phyloP scores from a whole-genome alignment of 176 grass and related monocot genomes.

The Rhynchospora pubera region DNA sequence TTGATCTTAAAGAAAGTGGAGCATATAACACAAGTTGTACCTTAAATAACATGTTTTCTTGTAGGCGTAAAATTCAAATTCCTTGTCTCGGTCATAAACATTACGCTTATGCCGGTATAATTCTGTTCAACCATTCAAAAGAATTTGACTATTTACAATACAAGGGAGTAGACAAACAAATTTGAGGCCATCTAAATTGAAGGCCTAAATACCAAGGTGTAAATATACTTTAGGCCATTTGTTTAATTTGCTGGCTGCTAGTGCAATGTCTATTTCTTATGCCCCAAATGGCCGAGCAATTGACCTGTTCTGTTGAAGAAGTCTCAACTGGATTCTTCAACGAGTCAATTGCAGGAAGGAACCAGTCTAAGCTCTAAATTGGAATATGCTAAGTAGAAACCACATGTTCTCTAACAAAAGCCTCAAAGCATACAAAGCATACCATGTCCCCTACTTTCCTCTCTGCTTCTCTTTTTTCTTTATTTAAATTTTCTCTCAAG shows the following conservation, averaged over 20 bases:
- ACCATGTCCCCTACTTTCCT: background rate
- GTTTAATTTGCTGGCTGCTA: background rate
- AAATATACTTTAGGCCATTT: background rate
- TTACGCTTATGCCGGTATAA: background rate
- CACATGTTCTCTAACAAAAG: background rate
- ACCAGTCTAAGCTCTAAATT: background rate
- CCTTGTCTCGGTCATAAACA: background rate
- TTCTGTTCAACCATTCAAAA: background rate
- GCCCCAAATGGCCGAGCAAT: background rate
- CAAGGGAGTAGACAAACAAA: background rate
- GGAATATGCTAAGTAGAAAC: background rate
- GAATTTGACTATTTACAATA: background rate
- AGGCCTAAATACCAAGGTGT: background rate
- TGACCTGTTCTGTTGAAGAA: background rate
- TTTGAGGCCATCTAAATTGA: background rate
- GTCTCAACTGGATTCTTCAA: background rate
- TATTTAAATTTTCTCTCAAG: background rate
- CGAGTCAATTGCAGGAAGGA: background rate
- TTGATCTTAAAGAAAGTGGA: background rate
- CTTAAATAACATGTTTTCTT: background rate
- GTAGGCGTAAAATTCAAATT: background rate
- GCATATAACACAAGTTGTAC: background rate
- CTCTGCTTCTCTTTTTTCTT: background rate
- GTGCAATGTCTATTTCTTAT: background rate
- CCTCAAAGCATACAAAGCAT: background rate